Evolutionary conservation across 805 yeast genomes (phyloP).

Genomic region (Starmerella khaoyaiensis): DNA sequence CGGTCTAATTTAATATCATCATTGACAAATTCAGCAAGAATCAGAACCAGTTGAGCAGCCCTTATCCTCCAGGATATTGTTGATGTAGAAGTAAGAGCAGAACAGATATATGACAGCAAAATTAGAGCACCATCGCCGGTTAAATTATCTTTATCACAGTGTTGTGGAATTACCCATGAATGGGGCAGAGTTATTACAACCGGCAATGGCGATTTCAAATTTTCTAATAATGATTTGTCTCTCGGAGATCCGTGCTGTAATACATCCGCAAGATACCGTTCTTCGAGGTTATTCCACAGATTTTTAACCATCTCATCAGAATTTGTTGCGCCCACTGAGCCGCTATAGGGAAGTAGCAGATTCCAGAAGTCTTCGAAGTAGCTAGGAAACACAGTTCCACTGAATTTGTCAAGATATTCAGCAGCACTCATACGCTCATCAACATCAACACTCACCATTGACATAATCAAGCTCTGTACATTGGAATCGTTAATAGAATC

Average conservation of each 20-base stretch:
- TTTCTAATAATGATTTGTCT: slow-evolving; percentile 4
- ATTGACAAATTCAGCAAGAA: slow-evolving; percentile 58
- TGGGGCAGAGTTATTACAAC: slow-evolving; percentile 10
- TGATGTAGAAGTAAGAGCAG: slow-evolving; percentile 48
- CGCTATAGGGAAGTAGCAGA: slow-evolving; percentile 16
- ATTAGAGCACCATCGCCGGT: slow-evolving; percentile 38
- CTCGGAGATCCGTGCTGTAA: too few relatives aligned
- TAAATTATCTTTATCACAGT: not conserved
- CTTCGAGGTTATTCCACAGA: slow-evolving; percentile 27
- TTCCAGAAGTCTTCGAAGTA: slow-evolving; percentile 45
- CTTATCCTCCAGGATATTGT: slow-evolving; percentile 47
- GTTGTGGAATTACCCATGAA: slow-evolving; percentile 10
- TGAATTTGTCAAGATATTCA: slow-evolving; percentile 40
- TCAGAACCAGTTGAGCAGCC: slow-evolving; percentile 64
- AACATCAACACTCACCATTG: slow-evolving; percentile 58
- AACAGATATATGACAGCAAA: slow-evolving; percentile 43
- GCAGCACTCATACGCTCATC: slow-evolving; percentile 42
- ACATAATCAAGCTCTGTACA: slow-evolving; percentile 42
- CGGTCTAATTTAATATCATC: slow-evolving; percentile 83
- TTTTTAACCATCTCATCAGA: slow-evolving; percentile 48
- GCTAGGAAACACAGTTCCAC: slow-evolving; percentile 46
- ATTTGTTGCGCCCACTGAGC: slow-evolving; percentile 26
- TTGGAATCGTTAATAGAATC: slow-evolving; percentile 42
- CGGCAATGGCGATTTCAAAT: slow-evolving; percentile 9
- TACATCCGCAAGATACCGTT: too few relatives aligned